Percentiles rank a stretch among this genome's conserved stretches.
phyloP scores from a whole-genome alignment of 2,329 filamentous ascomycete genomes.

The Zymoseptoria tritici region DNA sequence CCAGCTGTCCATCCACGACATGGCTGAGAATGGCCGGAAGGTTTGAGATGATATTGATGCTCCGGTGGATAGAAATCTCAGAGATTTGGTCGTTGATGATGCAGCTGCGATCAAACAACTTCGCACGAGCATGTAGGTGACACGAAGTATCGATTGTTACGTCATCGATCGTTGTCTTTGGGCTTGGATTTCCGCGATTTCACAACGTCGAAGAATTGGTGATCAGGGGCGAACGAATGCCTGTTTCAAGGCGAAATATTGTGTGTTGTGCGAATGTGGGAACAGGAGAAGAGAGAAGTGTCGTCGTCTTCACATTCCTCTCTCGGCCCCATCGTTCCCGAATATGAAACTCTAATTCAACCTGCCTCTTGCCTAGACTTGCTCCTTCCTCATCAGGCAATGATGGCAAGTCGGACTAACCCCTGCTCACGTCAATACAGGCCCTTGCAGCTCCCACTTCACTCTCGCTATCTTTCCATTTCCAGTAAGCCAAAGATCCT shows the following conservation, averaged over 20 bases:
- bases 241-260: neutral
- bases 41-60: neutral
- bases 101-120: neutral
- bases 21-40: slow-evolving; percentile 17
- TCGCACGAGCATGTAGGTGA: neutral
- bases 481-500: slow-evolving; percentile 36
- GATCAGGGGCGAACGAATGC: neutral
- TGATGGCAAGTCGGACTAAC: neutral
- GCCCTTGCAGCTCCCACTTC: slow-evolving; percentile 32
- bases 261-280: neutral
- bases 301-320: neutral
- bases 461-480: slow-evolving; percentile 34
- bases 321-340: neutral
- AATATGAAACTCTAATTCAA: neutral
- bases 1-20: slow-evolving; percentile 45
- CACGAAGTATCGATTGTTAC: neutral
- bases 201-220: neutral
- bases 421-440: slow-evolving; percentile 16
- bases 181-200: neutral
- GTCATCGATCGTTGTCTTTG: neutral
- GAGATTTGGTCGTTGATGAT: neutral
- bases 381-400: neutral
- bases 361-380: neutral
- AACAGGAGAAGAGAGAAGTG: neutral
- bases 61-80: neutral